A percentile compares a stretch with the other conserved stretches of the same genome.
phyloP scores from a whole-genome alignment of 78 protist species.

The Chrysochromulina parva region DNA sequence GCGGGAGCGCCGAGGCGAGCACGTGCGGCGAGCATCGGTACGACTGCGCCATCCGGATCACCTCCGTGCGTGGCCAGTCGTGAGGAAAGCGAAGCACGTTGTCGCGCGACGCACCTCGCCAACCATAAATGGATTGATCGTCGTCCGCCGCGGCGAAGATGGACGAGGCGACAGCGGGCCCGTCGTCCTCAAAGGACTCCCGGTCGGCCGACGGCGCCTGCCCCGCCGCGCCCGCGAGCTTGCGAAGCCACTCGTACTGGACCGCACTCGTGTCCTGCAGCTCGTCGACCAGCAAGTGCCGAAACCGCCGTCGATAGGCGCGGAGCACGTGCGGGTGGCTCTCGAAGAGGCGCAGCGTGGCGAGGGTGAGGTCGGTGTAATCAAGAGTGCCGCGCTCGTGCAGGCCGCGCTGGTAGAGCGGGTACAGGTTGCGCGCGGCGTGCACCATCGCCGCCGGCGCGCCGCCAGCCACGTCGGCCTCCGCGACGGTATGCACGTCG shows the following conservation, averaged over 20 bases:
- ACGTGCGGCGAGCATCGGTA: constrained; percentile 22
- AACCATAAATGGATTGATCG: neutral
- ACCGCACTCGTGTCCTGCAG: neutral
- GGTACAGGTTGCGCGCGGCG: neutral
- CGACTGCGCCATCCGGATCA: neutral
- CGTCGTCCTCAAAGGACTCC: neutral
- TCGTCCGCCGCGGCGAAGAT: neutral
- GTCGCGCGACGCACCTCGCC: constrained; percentile 2
- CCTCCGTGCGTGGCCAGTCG: neutral
- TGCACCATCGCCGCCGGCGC: neutral
- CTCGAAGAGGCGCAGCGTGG: neutral
- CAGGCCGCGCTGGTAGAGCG: neutral
- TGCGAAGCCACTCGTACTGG: neutral
- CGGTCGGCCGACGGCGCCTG: neutral
- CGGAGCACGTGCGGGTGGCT: neutral
- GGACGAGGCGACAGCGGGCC: neutral
- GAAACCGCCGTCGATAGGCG: neutral
- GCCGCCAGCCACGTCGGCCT: too few relatives aligned
- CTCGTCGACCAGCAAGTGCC: neutral
- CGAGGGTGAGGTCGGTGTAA: neutral
- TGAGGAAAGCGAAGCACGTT: constrained; percentile 9
- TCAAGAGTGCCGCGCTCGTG: neutral
- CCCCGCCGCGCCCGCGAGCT: neutral
- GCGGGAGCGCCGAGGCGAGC: neutral
- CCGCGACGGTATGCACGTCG: too few relatives aligned